Evolutionary conservation across 2,329 filamentous ascomycete species (phyloP), one percentile per base, ranked within the genome.

Genomic region (Graphilbum sp.): DNA sequence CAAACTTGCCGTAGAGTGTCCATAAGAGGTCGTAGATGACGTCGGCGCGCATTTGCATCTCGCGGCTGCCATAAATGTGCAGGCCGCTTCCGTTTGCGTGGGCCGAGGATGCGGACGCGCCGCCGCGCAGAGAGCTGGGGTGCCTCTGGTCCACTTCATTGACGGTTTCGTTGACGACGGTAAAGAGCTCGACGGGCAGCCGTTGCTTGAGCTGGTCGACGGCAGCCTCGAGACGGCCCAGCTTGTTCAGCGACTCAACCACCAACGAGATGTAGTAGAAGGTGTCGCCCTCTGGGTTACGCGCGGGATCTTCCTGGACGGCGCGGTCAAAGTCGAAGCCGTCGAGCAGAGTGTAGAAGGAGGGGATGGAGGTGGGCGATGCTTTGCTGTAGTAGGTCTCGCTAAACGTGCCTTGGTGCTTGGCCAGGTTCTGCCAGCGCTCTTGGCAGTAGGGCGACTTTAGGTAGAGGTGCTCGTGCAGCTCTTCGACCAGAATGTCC

Each of bases 361-460:
- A 69, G 2, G 13, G 46, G 43, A 20, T 36, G 40, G 21, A 6
- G 11, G 21, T 24, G 23, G 15, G 19, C 35, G 27, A n/a, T n/a
- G 27, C n/a, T n/a, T n/a, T n/a, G n/a, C n/a, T n/a, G n/a, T n/a
- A n/a, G n/a, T n/a, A n/a, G n/a, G n/a, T n/a, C n/a, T n/a, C n/a
- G n/a, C n/a, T n/a, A 18, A 41, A 34, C 17, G 46, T 20, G 4
- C 72, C 66, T 45, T 82, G 77, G 29, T 69, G 71, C 48, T 79
- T 79, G 29, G 78, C 69, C 42, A 93, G 73, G 41, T 71, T 72
- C 57, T 93, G 92, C 90, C 90, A 98, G 47, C 90, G 70, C 54
- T 94, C 85, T 53, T 94, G 86, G 53, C 88, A 96, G 54, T 98
- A 98, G 0, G 88, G 90, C 4, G 88, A 96, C 55, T 96, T 96